Conservation (phyloP, 371 early-diverging fungal species). For the Phascolomyces articulosus region DNA sequence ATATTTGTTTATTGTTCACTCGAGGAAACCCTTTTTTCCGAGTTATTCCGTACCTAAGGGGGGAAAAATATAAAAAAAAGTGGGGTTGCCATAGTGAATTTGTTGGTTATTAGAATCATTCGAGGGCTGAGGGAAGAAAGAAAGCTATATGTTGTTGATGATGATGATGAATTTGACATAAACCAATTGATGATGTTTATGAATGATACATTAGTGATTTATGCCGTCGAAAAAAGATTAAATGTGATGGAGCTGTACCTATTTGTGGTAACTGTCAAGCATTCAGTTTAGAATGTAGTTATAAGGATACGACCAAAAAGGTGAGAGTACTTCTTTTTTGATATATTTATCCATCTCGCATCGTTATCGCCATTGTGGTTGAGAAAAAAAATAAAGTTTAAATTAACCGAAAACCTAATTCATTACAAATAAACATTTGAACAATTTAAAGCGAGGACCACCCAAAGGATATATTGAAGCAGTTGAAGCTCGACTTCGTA, state of each 20-base stretch:
- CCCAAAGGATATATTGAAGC: conserved; percentile 79
- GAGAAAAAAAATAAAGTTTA: too few relatives aligned
- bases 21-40: background rate
- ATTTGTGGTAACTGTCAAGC: conserved; percentile 55
- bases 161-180: too few relatives aligned
- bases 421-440: too few relatives aligned
- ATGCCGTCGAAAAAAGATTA: conserved; percentile 67
- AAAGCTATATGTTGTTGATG: too few relatives aligned
- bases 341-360: background rate
- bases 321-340: conserved; percentile 26
- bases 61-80: too few relatives aligned
- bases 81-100: too few relatives aligned
- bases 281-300: conserved; percentile 41
- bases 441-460: conserved; percentile 69
- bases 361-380: too few relatives aligned
- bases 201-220: conserved; percentile 42
- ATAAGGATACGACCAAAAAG: conserved; percentile 52
- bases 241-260: conserved; percentile 63
- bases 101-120: too few relatives aligned
- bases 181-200: background rate
- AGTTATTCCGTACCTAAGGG: too few relatives aligned
- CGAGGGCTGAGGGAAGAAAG: too few relatives aligned
- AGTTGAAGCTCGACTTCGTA: conserved; percentile 68
- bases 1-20: background rate
- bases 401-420: too few relatives aligned